Percentiles rank a stretch among this genome's conserved stretches.
Conservation (phyloP, 192 early-diverging fungal genomes). For the Podochytrium sp. region DNA sequence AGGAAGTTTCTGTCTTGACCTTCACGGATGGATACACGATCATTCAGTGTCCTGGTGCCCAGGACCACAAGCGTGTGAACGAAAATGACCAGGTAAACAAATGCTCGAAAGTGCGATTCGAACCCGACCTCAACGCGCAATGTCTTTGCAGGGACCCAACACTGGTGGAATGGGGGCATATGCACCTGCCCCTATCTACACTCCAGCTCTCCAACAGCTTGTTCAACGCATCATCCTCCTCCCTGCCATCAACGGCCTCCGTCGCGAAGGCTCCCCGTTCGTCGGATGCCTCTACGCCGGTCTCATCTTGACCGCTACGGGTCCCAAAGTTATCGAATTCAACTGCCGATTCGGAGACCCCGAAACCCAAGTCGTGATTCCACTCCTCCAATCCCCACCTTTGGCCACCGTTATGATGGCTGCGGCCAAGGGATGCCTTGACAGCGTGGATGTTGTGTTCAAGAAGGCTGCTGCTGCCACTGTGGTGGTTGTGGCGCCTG, state of each 20-base stretch:
- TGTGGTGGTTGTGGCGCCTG: conserved; percentile 88
- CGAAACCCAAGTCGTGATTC: conserved; percentile 94
- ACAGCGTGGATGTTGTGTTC: conserved; percentile 78
- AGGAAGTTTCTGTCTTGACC: conserved; percentile 91
- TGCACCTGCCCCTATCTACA: conserved; percentile 92
- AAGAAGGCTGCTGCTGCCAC: conserved; percentile 83
- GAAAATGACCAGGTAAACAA: conserved; percentile 74
- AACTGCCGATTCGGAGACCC: conserved; percentile 99
- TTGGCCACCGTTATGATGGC: conserved; percentile 87
- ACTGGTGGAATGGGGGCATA: conserved; percentile 99
- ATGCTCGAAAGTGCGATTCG: not conserved
- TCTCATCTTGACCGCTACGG: conserved; percentile 88
- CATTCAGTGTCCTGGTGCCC: conserved; percentile 86
- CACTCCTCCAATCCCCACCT: conserved; percentile 83
- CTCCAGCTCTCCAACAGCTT: conserved; percentile 68
- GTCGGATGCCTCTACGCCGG: conserved; percentile 97
- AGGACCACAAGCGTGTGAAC: conserved; percentile 98
- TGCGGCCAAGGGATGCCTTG: conserved; percentile 86
- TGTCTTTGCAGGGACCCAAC: conserved; percentile 74
- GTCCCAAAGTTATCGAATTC: conserved; percentile 96
- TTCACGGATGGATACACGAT: conserved; percentile 96
- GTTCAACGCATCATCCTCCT: conserved; percentile 83
- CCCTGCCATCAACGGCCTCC: conserved; percentile 95
- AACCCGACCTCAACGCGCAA: not conserved
- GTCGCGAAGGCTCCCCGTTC: conserved; percentile 92